Conservation (phyloP, 495 filamentous ascomycete genomes). For the Clavariopsis aquatica region DNA sequence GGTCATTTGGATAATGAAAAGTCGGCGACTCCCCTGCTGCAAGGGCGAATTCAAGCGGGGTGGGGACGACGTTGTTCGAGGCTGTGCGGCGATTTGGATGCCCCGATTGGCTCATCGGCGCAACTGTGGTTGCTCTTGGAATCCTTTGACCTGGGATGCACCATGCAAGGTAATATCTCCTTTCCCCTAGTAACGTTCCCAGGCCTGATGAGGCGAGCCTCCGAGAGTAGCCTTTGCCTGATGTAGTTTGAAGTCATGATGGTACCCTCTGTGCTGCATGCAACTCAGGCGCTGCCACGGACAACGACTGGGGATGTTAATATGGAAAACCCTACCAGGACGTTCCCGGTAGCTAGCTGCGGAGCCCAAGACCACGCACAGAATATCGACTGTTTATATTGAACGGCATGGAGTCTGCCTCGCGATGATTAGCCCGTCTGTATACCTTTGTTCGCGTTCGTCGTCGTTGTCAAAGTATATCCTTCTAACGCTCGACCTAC, state of each 20-base stretch:
- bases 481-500: constrained; percentile 1
- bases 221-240: not conserved
- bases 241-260: not conserved
- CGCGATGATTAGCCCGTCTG: not conserved
- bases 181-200: not conserved
- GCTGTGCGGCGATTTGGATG: not conserved
- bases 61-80: not conserved
- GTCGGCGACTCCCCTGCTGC: not conserved
- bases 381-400: constrained; percentile 11
- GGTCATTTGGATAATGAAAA: not conserved
- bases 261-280: not conserved
- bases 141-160: not conserved
- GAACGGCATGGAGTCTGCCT: not conserved
- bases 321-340: constrained; percentile 5
- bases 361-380: not conserved
- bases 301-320: not conserved
- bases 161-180: not conserved
- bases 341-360: not conserved
- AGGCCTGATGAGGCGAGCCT: constrained; percentile 3
- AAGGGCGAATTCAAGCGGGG: not conserved
- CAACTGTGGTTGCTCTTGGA: not conserved
- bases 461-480: not conserved
- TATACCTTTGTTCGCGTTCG: not conserved
- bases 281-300: constrained; percentile 1
- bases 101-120: not conserved